phyloP scores from a whole-genome alignment of 805 yeast species.

The Zygotorulaspora florentina region DNA sequence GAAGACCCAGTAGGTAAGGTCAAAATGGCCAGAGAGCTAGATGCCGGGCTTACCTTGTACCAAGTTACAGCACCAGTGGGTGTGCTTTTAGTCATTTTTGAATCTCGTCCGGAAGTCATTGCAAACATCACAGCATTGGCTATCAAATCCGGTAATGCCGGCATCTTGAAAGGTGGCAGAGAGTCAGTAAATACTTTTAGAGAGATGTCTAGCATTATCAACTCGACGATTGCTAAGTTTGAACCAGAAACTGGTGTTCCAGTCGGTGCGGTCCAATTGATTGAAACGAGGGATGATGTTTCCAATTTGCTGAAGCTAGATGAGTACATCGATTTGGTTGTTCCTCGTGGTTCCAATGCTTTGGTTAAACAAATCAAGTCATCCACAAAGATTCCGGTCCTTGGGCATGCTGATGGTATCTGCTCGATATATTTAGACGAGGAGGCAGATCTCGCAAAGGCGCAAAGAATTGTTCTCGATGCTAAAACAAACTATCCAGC shows the following conservation, averaged over 20 bases:
- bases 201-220: conserved; percentile 71
- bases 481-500: conserved; percentile 96
- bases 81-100: conserved; percentile 86
- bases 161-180: conserved; percentile 95
- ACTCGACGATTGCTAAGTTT: conserved; percentile 44
- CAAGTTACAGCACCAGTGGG: conserved; percentile 94
- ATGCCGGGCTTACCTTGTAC: conserved; percentile 80
- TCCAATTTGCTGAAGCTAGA: conserved; percentile 81
- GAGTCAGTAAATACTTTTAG: conserved; percentile 84
- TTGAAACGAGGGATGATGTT: conserved; percentile 86
- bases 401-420: conserved; percentile 98
- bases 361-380: conserved; percentile 82
- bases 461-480: conserved; percentile 71
- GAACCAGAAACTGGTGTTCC: conserved; percentile 66
- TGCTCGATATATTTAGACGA: conserved; percentile 83
- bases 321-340: conserved; percentile 85
- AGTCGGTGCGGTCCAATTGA: conserved; percentile 73
- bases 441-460: conserved; percentile 73
- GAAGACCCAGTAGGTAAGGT: conserved; percentile 92
- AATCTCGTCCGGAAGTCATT: conserved; percentile 96
- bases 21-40: conserved; percentile 77
- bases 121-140: conserved; percentile 96
- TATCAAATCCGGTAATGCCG: conserved; percentile 93
- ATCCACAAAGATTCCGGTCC: conserved; percentile 88
- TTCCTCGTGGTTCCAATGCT: conserved; percentile 96